phyloP scores from a whole-genome alignment of 352 stramenopile genomes.

The Phytophthora sojae region DNA sequence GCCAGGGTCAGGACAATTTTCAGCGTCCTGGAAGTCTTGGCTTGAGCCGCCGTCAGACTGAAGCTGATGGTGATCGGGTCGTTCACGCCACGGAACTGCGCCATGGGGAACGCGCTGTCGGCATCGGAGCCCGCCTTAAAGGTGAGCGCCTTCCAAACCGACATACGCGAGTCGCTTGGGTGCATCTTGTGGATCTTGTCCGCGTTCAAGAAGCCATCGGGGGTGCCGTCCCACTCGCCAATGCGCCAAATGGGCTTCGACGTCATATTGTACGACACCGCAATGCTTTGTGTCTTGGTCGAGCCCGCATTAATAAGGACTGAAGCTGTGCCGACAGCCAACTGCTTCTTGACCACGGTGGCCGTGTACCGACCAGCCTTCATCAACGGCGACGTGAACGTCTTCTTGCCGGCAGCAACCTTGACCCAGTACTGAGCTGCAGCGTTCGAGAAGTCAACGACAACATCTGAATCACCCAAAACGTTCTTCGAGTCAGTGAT shows the following conservation, averaged over 20 bases:
- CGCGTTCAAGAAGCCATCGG: constrained; percentile 54
- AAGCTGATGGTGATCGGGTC: constrained; percentile 50
- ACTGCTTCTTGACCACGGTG: constrained; percentile 60
- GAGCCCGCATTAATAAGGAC: constrained; percentile 31
- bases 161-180: constrained; percentile 56
- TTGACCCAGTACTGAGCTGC: constrained; percentile 57
- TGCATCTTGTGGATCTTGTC: constrained; percentile 69
- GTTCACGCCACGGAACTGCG: constrained; percentile 58
- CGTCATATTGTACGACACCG: constrained; percentile 38
- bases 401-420: constrained; percentile 26
- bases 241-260: constrained; percentile 51
- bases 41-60: constrained; percentile 35
- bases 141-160: constrained; percentile 28
- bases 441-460: constrained; percentile 50
- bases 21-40: constrained; percentile 32
- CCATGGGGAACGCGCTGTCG: constrained; percentile 45
- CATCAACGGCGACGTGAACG: constrained; percentile 55
- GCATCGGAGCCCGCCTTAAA: constrained; percentile 35
- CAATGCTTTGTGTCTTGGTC: constrained; percentile 30
- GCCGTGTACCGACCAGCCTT: constrained; percentile 53
- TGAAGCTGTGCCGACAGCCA: constrained; percentile 38
- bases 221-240: constrained; percentile 44
- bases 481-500: constrained; percentile 43
- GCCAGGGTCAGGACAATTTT: constrained; percentile 56
- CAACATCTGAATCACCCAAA: constrained; percentile 30